These are phyloP conservation scores for Penicillium sp. DNA, from an alignment of 2,329 filamentous ascomycete genomes.

Conservation along the genomic window DNA sequence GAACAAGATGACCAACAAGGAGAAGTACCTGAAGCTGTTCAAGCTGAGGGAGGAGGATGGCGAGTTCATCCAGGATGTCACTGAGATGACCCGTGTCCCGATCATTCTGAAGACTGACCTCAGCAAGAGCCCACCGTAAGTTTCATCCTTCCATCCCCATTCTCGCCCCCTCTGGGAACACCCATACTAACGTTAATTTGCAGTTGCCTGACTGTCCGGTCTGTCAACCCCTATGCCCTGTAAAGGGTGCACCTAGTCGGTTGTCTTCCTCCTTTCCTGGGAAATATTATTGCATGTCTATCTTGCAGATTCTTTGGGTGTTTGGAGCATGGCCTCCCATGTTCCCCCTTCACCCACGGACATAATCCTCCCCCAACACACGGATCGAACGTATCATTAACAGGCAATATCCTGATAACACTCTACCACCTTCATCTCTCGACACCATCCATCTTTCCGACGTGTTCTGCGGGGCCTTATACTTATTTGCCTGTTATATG, in stretches of 20 bases:
- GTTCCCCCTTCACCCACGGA: slow-evolving; percentile 19
- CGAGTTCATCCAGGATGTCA: slow-evolving; percentile 97
- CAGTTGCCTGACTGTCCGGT: slow-evolving; percentile 54
- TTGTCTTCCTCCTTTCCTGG: slow-evolving; percentile 20
- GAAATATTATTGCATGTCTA: slow-evolving; percentile 32
- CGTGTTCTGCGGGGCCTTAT: slow-evolving; percentile 20
- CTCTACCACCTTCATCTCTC: slow-evolving; percentile 7
- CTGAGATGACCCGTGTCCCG: slow-evolving; percentile 96
- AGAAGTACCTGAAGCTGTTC: slow-evolving; percentile 93
- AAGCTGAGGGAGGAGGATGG: slow-evolving; percentile 87
- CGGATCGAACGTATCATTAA: slow-evolving; percentile 30
- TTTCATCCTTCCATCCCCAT: slow-evolving; percentile 37
- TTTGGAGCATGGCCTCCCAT: slow-evolving; percentile 9
- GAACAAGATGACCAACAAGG: slow-evolving; percentile 83
- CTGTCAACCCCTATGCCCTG: slow-evolving; percentile 54
- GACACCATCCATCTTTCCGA: slow-evolving; percentile 14
- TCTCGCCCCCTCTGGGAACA: too few species aligned
- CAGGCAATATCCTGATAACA: slow-evolving; percentile 18
- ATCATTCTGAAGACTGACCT: slow-evolving; percentile 98
- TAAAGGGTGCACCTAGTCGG: slow-evolving; percentile 29
- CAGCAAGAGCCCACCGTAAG: slow-evolving; percentile 98
- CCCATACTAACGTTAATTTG: slow-evolving; percentile 23
- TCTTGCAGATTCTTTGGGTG: slow-evolving; percentile 25
- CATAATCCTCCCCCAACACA: slow-evolving; percentile 26
- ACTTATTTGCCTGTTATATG: slow-evolving; percentile 27